Conservation (phyloP, 257 asterid species). For the Nyctanthes arbortristis region DNA sequence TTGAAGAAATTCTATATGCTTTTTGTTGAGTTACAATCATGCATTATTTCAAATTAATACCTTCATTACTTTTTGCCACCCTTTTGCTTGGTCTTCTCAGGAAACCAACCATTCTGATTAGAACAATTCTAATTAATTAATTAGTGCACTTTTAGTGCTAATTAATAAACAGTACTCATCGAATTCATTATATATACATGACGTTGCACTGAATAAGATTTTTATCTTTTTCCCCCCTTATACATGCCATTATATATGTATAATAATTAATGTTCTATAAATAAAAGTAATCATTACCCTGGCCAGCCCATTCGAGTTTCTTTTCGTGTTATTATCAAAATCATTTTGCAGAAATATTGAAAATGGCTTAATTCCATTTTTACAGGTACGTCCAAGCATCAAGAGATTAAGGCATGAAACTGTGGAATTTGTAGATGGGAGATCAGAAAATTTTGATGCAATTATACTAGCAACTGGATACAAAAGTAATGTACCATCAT, state of each 20-base stretch:
- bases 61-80: background rate
- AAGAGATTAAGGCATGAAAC: constrained; percentile 14
- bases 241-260: no score
- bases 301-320: background rate
- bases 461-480: constrained; percentile 34
- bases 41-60: background rate
- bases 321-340: background rate
- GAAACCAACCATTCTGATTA: background rate
- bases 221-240: no score
- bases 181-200: no score
- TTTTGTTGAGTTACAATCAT: background rate
- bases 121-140: no score
- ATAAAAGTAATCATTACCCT: no score
- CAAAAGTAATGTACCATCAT: constrained; percentile 31
- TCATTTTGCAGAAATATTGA: background rate
- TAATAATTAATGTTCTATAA: no score
- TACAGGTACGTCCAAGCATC: constrained; percentile 23
- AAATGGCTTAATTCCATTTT: background rate
- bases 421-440: constrained; percentile 30
- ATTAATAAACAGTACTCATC: no score
- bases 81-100: constrained; percentile 1
- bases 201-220: no score
- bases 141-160: no score
- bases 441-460: constrained; percentile 26
- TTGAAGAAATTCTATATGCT: background rate